These are phyloP conservation scores for Lasiodiplodia sp. DNA, from an alignment of 2,329 filamentous ascomycete species.

Conservation along the genomic window DNA sequence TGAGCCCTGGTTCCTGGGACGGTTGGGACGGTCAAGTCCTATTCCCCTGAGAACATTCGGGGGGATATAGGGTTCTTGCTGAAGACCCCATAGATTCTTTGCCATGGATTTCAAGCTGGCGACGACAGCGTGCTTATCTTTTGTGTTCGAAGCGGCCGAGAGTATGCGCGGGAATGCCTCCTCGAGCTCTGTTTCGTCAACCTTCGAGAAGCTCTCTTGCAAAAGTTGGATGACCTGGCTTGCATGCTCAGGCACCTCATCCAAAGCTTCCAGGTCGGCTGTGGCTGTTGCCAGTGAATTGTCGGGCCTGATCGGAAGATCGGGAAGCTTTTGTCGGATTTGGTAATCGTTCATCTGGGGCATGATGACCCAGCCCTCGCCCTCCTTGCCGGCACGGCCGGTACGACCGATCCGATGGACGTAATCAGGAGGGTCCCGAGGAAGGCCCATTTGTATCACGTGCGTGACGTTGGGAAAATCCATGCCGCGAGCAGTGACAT, in stretches of 20 bases:
- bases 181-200: not conserved
- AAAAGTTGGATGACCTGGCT: not conserved
- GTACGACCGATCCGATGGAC: slow-evolving; percentile 62
- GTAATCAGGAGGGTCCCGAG: slow-evolving; percentile 56
- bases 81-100: slow-evolving; percentile 57
- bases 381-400: slow-evolving; percentile 73
- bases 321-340: slow-evolving; percentile 61
- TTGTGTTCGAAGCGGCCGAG: not conserved
- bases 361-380: slow-evolving; percentile 74
- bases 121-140: slow-evolving; percentile 52
- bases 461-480: slow-evolving; percentile 62
- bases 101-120: slow-evolving; percentile 54
- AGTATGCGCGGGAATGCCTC: slow-evolving; percentile 2
- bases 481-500: slow-evolving; percentile 62
- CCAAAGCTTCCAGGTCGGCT: slow-evolving; percentile 43
- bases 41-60: not conserved
- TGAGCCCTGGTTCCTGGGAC: not conserved
- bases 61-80: slow-evolving; percentile 40
- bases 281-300: slow-evolving; percentile 59
- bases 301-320: slow-evolving; percentile 64
- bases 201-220: not conserved
- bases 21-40: not conserved
- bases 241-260: slow-evolving; percentile 49
- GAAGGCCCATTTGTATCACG: slow-evolving; percentile 60
- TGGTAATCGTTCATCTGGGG: slow-evolving; percentile 60